Percentiles rank a stretch among this genome's conserved stretches.
Evolutionary conservation across 139 green algal genomes (phyloP).

Genomic region (Tetradesmus obliquus): DNA sequence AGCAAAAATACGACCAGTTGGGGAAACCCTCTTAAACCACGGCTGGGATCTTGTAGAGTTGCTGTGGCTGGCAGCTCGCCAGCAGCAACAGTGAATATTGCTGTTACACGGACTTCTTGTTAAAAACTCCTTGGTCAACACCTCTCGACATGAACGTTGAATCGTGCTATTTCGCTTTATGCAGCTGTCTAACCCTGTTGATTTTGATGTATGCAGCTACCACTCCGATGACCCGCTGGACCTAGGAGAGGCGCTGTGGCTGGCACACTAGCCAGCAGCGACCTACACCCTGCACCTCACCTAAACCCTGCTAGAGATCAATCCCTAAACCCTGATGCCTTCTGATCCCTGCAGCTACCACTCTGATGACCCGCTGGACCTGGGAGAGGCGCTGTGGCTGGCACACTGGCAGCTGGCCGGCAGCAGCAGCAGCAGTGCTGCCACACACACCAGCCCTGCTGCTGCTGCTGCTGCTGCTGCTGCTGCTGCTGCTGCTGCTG

Average conservation of each 20-base stretch:
- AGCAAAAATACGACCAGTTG: too few relatives aligned
- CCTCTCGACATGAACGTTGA: too few relatives aligned
- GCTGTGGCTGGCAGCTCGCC: too few relatives aligned
- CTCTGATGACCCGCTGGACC: slow-evolving; percentile 56
- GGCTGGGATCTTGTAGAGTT: too few relatives aligned
- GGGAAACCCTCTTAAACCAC: too few relatives aligned
- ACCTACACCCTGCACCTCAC: too few relatives aligned
- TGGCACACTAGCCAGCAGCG: not conserved
- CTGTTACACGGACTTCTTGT: not conserved
- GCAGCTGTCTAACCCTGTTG: too few relatives aligned
- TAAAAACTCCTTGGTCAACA: too few relatives aligned
- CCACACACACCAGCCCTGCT: too few relatives aligned
- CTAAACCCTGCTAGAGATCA: not conserved
- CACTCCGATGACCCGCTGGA: not conserved
- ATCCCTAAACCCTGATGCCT: not conserved
- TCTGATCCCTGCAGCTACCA: not conserved
- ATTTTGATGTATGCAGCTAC: not conserved
- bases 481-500: not conserved
- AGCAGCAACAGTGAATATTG: too few relatives aligned
- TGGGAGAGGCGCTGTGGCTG: slow-evolving; percentile 68
- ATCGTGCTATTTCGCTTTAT: too few relatives aligned
- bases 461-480: too few relatives aligned
- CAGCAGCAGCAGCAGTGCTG: not conserved
- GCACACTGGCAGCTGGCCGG: slow-evolving; percentile 51
- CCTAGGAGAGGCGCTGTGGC: not conserved